Conservation (phyloP, 257 asterid species). For the Salvia miltiorrhiza region DNA sequence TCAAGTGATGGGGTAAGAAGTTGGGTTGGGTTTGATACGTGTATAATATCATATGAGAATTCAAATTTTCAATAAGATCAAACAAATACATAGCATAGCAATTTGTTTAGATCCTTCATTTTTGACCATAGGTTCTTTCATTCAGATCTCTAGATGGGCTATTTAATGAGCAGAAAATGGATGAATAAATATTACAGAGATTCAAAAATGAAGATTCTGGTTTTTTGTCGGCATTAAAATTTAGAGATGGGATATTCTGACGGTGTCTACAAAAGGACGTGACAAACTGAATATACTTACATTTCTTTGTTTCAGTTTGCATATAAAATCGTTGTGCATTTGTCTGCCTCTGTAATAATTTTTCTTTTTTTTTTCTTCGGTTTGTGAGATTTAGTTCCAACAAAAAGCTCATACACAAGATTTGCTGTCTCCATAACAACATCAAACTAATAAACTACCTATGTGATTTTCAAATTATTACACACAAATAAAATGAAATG, state of each 20-base stretch:
- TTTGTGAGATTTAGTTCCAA: conserved; percentile 15
- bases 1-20: too few relatives aligned
- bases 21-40: too few relatives aligned
- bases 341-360: conserved; percentile 13
- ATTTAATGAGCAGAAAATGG: too few relatives aligned
- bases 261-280: conserved; percentile 20
- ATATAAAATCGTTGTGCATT: conserved; percentile 11
- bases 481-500: background rate
- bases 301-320: conserved; percentile 21
- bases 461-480: background rate
- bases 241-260: conserved; percentile 16
- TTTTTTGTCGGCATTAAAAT: conserved; percentile 2
- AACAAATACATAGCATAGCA: too few relatives aligned
- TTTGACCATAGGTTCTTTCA: too few relatives aligned
- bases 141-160: background rate
- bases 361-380: background rate
- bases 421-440: conserved; percentile 15
- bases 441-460: background rate
- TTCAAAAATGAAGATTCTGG: conserved; percentile 11
- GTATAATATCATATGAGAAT: too few relatives aligned
- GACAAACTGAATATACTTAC: conserved; percentile 19
- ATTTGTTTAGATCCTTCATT: too few relatives aligned
- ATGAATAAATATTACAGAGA: too few relatives aligned
- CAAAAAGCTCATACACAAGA: conserved; percentile 18
- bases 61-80: too few relatives aligned